Percentiles rank a stretch among this genome's conserved stretches.
These are phyloP conservation scores for Acer campestre DNA, from an alignment of 345 rosid genomes.

Conservation along the genomic window DNA sequence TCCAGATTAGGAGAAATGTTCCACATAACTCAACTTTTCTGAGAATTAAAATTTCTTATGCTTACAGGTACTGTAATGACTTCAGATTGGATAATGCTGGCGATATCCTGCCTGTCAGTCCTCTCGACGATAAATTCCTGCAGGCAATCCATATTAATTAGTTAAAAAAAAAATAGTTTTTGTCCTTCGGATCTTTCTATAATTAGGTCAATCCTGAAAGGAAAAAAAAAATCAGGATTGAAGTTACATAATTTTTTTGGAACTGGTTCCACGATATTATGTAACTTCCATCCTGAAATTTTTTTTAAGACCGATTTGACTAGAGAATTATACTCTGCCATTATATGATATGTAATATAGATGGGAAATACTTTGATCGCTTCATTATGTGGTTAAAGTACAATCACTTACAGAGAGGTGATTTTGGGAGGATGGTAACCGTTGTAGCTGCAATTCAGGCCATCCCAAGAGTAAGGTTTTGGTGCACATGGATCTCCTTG, in stretches of 20 bases:
- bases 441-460: slow-evolving; percentile 29
- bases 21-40: background rate
- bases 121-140: slow-evolving; percentile 35
- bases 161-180: background rate
- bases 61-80: slow-evolving; percentile 33
- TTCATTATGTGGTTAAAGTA: background rate
- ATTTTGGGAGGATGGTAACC: slow-evolving; percentile 34
- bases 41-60: background rate
- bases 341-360: no score
- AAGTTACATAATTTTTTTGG: no score
- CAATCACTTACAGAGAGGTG: slow-evolving; percentile 26
- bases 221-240: no score
- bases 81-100: slow-evolving; percentile 24
- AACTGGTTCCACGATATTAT: no score
- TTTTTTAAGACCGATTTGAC: no score
- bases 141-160: background rate
- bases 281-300: no score
- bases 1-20: background rate
- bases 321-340: no score
- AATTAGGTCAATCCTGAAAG: no score
- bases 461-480: slow-evolving; percentile 24
- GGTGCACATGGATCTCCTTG: slow-evolving; percentile 40
- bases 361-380: no score
- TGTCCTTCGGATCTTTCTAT: no score
- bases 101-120: slow-evolving; percentile 30